phyloP scores from a whole-genome alignment of 495 filamentous ascomycete species.

The Penicillium simplicissimum region DNA sequence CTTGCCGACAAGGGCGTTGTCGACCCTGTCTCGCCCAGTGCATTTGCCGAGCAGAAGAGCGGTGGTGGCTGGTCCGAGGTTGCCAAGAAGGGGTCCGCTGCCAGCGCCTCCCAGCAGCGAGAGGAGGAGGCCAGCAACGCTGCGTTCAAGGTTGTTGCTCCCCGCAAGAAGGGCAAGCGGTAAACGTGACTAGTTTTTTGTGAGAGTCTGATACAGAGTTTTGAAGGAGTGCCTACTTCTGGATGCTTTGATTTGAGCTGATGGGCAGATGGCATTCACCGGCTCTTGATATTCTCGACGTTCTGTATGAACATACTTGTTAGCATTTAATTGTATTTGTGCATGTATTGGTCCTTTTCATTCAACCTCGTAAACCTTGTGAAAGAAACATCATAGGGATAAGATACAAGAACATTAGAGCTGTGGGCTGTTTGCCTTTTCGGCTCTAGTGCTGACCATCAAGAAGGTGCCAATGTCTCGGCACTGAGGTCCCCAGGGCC shows the following conservation, averaged over 20 bases:
- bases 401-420: background rate
- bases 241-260: background rate
- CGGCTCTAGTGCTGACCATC: background rate
- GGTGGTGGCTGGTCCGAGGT: slow-evolving; percentile 93
- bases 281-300: background rate
- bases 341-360: background rate
- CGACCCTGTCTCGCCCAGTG: slow-evolving; percentile 48
- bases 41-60: slow-evolving; percentile 45
- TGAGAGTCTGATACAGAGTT: background rate
- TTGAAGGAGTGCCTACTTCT: background rate
- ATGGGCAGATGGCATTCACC: background rate
- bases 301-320: slow-evolving; percentile 12
- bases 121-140: slow-evolving; percentile 56
- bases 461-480: background rate
- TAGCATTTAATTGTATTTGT: slow-evolving; percentile 11
- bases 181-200: slow-evolving; percentile 32
- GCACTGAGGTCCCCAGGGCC: no score
- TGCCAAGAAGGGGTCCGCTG: slow-evolving; percentile 76
- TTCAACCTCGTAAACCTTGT: background rate
- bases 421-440: background rate
- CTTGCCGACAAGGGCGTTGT: slow-evolving; percentile 87
- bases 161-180: slow-evolving; percentile 91
- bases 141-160: slow-evolving; percentile 84
- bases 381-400: background rate
- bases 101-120: slow-evolving; percentile 41